Evolutionary conservation across 2,329 filamentous ascomycete genomes (phyloP).

Genomic region (Penicillium concentricum): DNA sequence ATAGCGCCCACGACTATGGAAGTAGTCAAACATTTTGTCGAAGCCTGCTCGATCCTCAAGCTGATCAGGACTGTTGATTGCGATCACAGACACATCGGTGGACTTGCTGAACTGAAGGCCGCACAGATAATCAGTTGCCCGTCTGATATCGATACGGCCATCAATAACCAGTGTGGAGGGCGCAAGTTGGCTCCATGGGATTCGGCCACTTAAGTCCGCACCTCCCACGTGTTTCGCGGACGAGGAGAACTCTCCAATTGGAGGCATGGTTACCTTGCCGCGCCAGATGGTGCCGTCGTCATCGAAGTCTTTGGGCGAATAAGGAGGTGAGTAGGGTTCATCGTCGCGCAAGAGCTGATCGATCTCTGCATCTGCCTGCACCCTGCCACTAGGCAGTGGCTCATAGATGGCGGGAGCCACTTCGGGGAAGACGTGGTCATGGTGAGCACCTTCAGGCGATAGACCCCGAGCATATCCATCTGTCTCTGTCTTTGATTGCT

Average conservation of each 20-base stretch:
- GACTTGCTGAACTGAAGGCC: slow-evolving; percentile 76
- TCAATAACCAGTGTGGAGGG: slow-evolving; percentile 65
- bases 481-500: slow-evolving; percentile 45
- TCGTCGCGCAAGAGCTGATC: slow-evolving; percentile 84
- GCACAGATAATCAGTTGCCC: slow-evolving; percentile 88
- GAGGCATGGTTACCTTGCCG: slow-evolving; percentile 73
- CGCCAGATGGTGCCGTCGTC: slow-evolving; percentile 75
- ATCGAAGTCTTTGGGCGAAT: slow-evolving; percentile 74
- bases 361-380: slow-evolving; percentile 76
- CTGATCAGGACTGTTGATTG: slow-evolving; percentile 63
- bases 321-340: slow-evolving; percentile 75
- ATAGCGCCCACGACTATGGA: slow-evolving; percentile 76
- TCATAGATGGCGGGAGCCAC: slow-evolving; percentile 40
- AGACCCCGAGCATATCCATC: slow-evolving; percentile 64
- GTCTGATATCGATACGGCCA: slow-evolving; percentile 70
- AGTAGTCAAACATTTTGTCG: slow-evolving; percentile 81
- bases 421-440: slow-evolving; percentile 46
- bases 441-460: slow-evolving; percentile 60
- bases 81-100: slow-evolving; percentile 81
- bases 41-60: slow-evolving; percentile 62
- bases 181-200: slow-evolving; percentile 74
- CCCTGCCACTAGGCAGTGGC: slow-evolving; percentile 47
- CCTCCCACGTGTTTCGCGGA: slow-evolving; percentile 83
- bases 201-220: slow-evolving; percentile 66
- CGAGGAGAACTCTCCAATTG: slow-evolving; percentile 71